Base-by-base conservation (phyloP, 306 rosid genomes). In the Myrica gale region DNA sequence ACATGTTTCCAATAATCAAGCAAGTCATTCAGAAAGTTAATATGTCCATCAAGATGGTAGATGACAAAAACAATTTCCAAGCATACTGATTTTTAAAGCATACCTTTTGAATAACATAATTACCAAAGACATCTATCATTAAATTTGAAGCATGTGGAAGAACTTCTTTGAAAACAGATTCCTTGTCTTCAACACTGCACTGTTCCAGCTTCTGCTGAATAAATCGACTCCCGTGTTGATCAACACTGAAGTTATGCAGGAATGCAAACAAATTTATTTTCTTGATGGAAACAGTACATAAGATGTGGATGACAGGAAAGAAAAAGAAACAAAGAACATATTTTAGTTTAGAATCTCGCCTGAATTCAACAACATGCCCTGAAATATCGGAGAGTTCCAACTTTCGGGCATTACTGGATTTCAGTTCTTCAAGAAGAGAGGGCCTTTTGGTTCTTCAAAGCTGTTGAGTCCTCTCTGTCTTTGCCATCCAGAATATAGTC, bases 191-290 rank as follows among this genome's bases (percentile, higher is more conserved):
- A 16, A 62, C 69, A 83, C 83, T 84, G 78, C 96, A 86, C 76
- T 62, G 69, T 71, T 86, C 90, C 57, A 90, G 88, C 86, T 90
- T 86, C 82, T 81, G 92, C 85, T 88, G 92, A 79, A 90, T 90
- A 82, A 90, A 88, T 50, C 96, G 90, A 83, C 96, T 90, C 82
- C 96, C 96, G 57, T 90, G 90, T 80, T 90, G 96, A 78, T 90
- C 91, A 73, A 85, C 68, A 72, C 96, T 90, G 89, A 56, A 66
- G 70, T 73, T 11, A 66, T 69, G 73, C 54, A 81, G 5, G 9
- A 68, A 78, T 39, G 16, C 69, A 72, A 79, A 69, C 44, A 51
- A 70, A 78, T 32, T 68, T 77, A 58, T 54, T 32, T 56, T 65
- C 63, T 43, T n/a, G 69, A 20, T 68, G 60, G 57, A 80, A 42